Evolutionary conservation across 768 basidiomycete genomes (phyloP), one percentile per base, ranked within the genome.

Genomic region (Termitomyces sp.): DNA sequence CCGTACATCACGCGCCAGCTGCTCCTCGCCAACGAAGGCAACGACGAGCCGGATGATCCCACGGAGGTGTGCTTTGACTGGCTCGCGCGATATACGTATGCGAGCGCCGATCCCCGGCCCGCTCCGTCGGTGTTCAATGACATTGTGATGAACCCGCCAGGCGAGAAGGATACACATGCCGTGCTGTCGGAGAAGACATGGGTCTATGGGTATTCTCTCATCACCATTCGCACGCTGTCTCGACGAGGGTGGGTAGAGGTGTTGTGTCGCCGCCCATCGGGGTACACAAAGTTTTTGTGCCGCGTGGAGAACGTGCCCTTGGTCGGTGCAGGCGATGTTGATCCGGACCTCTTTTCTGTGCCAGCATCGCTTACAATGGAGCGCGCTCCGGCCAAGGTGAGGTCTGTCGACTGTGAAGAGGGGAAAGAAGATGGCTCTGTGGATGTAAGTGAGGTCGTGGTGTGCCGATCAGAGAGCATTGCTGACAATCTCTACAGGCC

Each of bases 21-120:
- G 1, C 76, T 95, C 9, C 77, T 94, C 26, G 94, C 93, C 15
- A 94, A 94, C 72, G 88, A 90, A 59, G 86, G 82, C 15, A 83
- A 81, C 54, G 73, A 75, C 2, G 79, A 82, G 41, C 76, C 95
- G 5, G 97, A 98, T 69, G 92, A 91, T 59, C 87, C 88, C 28
- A 92, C 94, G 0, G 93, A 98, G 68, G 96, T 98, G 36, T 96
- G 93, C 72, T 95, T 98, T 67, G 97, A 99, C 69, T 98, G 95
- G 94, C 79, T 99, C 18, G 89, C 93, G 10, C 81, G 97, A 18
- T 97, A 97, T 68, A 89, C 96, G 0, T 98, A 95, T 65, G 93
- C 88, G 15, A 94, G 89, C 65, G 93, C 94, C 16, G 94, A 97
- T 67, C 95, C 96, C 1, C 84, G 90, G 16, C 93, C 96, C 2